Evolutionary conservation across 257 asterid species (phyloP).

Genomic region (Penstemon davidsonii): DNA sequence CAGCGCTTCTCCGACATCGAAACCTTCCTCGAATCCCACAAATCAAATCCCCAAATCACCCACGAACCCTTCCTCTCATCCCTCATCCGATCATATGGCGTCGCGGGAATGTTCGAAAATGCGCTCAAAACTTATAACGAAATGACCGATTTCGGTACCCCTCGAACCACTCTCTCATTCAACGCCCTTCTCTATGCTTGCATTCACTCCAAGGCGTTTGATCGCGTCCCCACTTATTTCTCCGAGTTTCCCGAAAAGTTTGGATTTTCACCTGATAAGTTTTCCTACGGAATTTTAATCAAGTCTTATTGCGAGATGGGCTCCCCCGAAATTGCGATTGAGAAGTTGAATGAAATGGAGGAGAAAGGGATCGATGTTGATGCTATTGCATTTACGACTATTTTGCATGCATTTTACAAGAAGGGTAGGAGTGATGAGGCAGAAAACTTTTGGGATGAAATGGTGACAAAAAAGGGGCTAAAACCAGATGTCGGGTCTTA

Average conservation of each 20-base stretch:
- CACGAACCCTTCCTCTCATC: constrained; percentile 68
- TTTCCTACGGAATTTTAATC: constrained; percentile 67
- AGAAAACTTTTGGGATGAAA: constrained; percentile 62
- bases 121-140: constrained; percentile 54
- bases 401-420: constrained; percentile 58
- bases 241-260: constrained; percentile 55
- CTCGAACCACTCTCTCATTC: constrained; percentile 63
- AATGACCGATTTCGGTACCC: constrained; percentile 73
- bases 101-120: constrained; percentile 74
- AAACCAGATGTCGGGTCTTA: constrained; percentile 64
- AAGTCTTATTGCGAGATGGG: constrained; percentile 76
- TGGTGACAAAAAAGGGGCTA: constrained; percentile 47
- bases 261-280: constrained; percentile 54
- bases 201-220: constrained; percentile 39
- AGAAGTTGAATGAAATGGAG: constrained; percentile 57
- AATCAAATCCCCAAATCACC: constrained; percentile 57
- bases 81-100: constrained; percentile 75
- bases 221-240: constrained; percentile 55
- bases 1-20: constrained; percentile 68
- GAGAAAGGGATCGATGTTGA: constrained; percentile 53
- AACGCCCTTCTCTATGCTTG: constrained; percentile 66
- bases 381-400: constrained; percentile 42
- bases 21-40: constrained; percentile 71
- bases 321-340: constrained; percentile 49
- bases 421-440: constrained; percentile 58